These are phyloP conservation scores for Didymella pomorum DNA, from an alignment of 2,329 filamentous ascomycete species.

Conservation along the genomic window DNA sequence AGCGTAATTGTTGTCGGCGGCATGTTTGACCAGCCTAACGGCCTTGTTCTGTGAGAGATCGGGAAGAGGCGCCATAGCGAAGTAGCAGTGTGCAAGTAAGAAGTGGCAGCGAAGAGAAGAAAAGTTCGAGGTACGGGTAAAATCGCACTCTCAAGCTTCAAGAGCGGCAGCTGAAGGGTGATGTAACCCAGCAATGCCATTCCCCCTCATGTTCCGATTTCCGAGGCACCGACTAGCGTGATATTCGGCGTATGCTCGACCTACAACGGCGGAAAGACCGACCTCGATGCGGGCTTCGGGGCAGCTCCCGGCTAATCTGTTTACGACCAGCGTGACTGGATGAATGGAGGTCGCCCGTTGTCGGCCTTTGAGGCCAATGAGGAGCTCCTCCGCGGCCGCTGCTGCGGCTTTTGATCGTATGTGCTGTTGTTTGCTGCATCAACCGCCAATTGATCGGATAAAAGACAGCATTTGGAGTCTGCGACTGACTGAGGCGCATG, in stretches of 20 bases:
- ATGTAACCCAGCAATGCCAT: constrained; percentile 15
- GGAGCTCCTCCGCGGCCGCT: constrained; percentile 22
- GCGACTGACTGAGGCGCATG: constrained; percentile 8
- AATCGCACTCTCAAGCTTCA: constrained; percentile 49
- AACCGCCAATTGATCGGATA: constrained; percentile 2
- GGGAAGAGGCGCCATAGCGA: constrained; percentile 57
- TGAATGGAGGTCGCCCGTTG: not conserved
- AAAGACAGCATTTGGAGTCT: not conserved
- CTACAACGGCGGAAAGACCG: constrained; percentile 25
- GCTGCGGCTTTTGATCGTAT: constrained; percentile 13
- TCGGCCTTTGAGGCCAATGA: constrained; percentile 16
- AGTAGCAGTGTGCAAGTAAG: constrained; percentile 39
- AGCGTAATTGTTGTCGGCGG: constrained; percentile 64
- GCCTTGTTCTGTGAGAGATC: constrained; percentile 56
- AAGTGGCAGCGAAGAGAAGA: constrained; percentile 3
- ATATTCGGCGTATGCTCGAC: constrained; percentile 20
- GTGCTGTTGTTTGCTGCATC: not conserved
- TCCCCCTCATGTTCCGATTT: constrained; percentile 21
- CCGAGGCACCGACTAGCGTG: constrained; percentile 19
- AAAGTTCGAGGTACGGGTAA: constrained; percentile 10
- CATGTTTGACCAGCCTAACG: constrained; percentile 63
- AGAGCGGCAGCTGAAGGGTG: constrained; percentile 57
- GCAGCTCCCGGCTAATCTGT: constrained; percentile 26
- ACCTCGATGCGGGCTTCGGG: constrained; percentile 20
- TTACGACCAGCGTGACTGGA: constrained; percentile 8